Evolutionary conservation across 345 rosid species (phyloP).

Genomic region (Lumnitzera littorea): DNA sequence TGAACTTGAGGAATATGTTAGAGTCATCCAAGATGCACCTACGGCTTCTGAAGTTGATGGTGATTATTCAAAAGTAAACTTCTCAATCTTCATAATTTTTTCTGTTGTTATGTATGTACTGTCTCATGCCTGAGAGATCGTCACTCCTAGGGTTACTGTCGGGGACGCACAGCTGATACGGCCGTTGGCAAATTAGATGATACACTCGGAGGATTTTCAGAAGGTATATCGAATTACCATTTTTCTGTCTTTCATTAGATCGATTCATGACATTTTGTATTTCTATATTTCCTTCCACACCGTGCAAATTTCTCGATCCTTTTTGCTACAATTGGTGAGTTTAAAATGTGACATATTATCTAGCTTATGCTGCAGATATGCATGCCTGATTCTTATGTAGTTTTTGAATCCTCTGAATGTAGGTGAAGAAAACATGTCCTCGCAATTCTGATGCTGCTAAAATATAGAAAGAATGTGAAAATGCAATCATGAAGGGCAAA

Average conservation of each 20-base stretch:
- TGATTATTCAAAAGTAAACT: not conserved
- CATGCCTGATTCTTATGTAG: too few species aligned
- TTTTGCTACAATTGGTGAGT: too few species aligned
- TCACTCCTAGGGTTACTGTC: slow-evolving; percentile 6
- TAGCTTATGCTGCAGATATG: too few species aligned
- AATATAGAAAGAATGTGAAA: slow-evolving; percentile 7
- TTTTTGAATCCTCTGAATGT: not conserved
- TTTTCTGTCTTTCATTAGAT: too few species aligned
- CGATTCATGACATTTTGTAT: too few species aligned
- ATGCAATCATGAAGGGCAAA: slow-evolving; percentile 13
- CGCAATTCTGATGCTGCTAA: not conserved
- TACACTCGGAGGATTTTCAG: slow-evolving; percentile 2
- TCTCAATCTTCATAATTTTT: not conserved
- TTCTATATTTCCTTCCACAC: too few species aligned
- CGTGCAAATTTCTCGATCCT: too few species aligned
- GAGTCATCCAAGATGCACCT: slow-evolving; percentile 1
- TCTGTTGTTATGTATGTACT: not conserved
- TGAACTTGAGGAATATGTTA: slow-evolving; percentile 11
- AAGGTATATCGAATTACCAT: not conserved
- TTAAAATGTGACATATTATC: too few species aligned
- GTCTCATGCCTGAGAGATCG: too few species aligned
- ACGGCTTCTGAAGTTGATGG: slow-evolving; percentile 8
- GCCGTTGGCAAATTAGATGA: slow-evolving; percentile 3
- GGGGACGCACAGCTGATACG: slow-evolving; percentile 4
- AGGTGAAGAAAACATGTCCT: slow-evolving; percentile 6